Evolutionary conservation across 2,329 filamentous ascomycete genomes (phyloP), one percentile per base, ranked within the genome.

Genomic region (Xylariaceae sp.): DNA sequence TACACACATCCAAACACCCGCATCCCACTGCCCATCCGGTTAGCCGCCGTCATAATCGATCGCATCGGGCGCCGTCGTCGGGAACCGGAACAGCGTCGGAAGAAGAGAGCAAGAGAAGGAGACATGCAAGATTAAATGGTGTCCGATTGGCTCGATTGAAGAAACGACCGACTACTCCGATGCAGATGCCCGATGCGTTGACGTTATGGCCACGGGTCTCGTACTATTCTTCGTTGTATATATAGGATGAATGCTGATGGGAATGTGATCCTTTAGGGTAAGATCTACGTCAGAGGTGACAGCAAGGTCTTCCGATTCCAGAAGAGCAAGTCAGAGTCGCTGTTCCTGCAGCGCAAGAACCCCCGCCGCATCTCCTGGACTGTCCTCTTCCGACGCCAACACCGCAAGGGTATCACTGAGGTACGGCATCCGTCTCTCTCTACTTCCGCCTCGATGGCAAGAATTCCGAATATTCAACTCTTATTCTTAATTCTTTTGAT

Each of bases 271-370:
- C 34, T 58, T 19, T 49, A 97, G 94, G 94, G 94, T 83, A 97
- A 97, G 85, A 88, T 99, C 82, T 99, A 92, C 83, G 83, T 99
- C 85, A 91, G 94, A 79, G 92, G 92, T 75, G 94, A 99, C 85
- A 95, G 89, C 91, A 99, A 97, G 85, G 86, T 97, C 84, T 99
- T 99, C 89, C 92, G 94, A 76, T 99, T 99, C 89, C 91, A 96
- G 81, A 96, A 95, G 81, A 91, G 94, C 83, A 99, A 99, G 84
- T 92, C 90, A 80, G 94, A 99, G 83, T 96, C 91, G 68, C 89
- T 99, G 68, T 99, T 99, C 87, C 89, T 97, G 70, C 94, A 99
- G 86, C 92, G 94, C 85, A 99, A 99, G 90, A 99, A 99, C 87
- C 94, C 94, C 76, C 92, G 94, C 79, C 91, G 92, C 76, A 97